Base-by-base conservation (phyloP, 176 grass and related monocot species). In the Guadua angustifolia region DNA sequence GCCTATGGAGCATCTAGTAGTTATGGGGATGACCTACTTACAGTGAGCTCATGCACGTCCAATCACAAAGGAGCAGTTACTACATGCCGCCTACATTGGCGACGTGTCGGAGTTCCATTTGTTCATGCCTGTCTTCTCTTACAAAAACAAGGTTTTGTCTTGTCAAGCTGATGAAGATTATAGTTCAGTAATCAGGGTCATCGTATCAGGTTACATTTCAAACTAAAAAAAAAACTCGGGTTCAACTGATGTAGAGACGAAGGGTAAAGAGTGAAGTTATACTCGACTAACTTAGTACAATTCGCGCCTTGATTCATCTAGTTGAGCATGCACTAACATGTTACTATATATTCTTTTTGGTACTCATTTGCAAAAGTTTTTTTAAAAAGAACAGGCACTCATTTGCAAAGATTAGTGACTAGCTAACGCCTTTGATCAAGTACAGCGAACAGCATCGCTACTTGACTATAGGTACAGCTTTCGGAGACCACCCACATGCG, bases 31-130 rank as follows among this genome's bases (percentile, higher is more conserved):
- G 78, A 69, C 71, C 40, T 68, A 73, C 25, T 75, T 58, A 52
- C 78, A 68, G 85, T 81, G 78, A 75, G 25, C 69, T 86, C 69
- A 80, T 3, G 71, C 60, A 60, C 51, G 78, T 82, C 85, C 70
- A 82, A 69, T 82, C 19, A 22, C 61, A 60, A 0, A 57, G 75
- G 33, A 66, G 78, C 52, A 69, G 70, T 74, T 68, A 26, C 71
- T 68, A 21, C 50, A 60, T 47, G 16, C 38, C 51, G 25, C 60
- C 70, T 75, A 63, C 25, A 0, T 59, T 42, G 44, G 47, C 19
- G 71, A 81, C 85, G 78, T 87, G 70, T 87, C 78, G 71, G 78
- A 46, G 60, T 5, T n/a, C 67, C 19, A 59, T 55, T 78, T 70
- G 83, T 36, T 22, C 83, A 10, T 36, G 36, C 1, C 14, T 63